These are phyloP conservation scores for Fusarium chlamydosporum DNA, from an alignment of 2,329 filamentous ascomycete species.

Conservation along the genomic window DNA sequence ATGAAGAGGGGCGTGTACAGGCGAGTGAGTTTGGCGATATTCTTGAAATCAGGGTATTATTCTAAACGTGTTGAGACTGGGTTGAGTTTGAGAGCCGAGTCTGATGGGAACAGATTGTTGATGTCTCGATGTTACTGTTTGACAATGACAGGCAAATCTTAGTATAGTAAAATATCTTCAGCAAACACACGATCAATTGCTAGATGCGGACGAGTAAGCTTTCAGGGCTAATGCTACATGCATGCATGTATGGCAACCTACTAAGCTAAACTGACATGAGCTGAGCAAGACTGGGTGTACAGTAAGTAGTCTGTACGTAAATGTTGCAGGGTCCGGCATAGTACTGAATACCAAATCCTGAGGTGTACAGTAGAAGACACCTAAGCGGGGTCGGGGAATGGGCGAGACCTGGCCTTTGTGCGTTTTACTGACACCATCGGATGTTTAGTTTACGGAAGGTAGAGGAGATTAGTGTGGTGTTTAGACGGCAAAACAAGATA, in stretches of 20 bases:
- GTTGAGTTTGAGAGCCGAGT: not conserved
- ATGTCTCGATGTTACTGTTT: not conserved
- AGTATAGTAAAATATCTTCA: not conserved
- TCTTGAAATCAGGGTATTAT: not conserved
- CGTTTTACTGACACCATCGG: not conserved
- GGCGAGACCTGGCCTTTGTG: conserved; percentile 9
- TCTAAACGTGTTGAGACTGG: not conserved
- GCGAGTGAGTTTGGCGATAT: not conserved
- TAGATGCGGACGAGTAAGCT: conserved; percentile 14
- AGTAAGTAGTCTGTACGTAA: conserved; percentile 25
- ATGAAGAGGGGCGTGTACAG: not conserved
- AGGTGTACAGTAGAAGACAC: conserved; percentile 4
- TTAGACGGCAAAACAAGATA: not conserved
- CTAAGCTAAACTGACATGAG: not conserved
- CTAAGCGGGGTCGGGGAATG: conserved; percentile 21
- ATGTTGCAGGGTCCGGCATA: conserved; percentile 3
- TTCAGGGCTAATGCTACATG: not conserved
- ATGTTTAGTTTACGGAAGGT: not conserved
- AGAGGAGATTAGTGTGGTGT: not conserved
- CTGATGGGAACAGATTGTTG: not conserved
- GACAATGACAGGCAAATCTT: not conserved
- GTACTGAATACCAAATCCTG: too few species aligned
- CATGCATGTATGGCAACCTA: not conserved
- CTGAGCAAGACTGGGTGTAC: not conserved
- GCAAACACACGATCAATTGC: conserved; percentile 20